A percentile compares a stretch with the other conserved stretches of the same genome.
These are phyloP conservation scores for Talinum fruticosum DNA, from an alignment of 148 eudicot species.

Conservation along the genomic window DNA sequence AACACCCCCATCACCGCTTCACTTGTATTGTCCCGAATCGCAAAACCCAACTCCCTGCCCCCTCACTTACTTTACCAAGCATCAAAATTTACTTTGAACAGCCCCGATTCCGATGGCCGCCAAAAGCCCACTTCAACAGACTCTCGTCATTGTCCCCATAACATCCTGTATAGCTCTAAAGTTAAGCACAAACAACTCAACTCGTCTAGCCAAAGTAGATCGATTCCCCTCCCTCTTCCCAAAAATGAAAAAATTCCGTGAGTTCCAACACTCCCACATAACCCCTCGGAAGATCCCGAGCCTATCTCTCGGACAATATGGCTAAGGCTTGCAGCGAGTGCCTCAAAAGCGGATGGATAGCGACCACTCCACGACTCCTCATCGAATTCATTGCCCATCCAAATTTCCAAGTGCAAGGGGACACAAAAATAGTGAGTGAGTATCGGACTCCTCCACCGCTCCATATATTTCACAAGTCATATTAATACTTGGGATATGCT, in stretches of 20 bases:
- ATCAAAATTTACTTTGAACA: background rate
- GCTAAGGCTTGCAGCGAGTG: too few species aligned
- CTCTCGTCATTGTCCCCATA: background rate
- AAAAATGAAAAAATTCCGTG: background rate
- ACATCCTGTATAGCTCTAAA: background rate
- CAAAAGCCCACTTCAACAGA: background rate
- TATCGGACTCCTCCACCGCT: background rate
- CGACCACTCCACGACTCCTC: background rate
- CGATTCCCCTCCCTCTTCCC: background rate
- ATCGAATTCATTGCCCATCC: background rate
- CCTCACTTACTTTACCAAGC: background rate
- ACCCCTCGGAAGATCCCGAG: too few species aligned
- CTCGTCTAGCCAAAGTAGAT: background rate
- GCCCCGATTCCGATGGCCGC: background rate
- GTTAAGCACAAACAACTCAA: background rate
- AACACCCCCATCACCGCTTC: background rate
- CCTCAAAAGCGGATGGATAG: background rate
- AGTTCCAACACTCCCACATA: background rate
- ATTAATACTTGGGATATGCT: background rate
- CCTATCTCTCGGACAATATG: too few species aligned
- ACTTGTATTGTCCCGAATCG: background rate
- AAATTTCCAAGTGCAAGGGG: background rate
- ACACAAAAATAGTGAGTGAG: background rate
- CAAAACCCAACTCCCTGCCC: background rate
- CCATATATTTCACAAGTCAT: background rate